Percentiles rank a stretch among this genome's conserved stretches.
Evolutionary conservation across 2,329 filamentous ascomycete species (phyloP).

Genomic region (Moelleriella libera): DNA sequence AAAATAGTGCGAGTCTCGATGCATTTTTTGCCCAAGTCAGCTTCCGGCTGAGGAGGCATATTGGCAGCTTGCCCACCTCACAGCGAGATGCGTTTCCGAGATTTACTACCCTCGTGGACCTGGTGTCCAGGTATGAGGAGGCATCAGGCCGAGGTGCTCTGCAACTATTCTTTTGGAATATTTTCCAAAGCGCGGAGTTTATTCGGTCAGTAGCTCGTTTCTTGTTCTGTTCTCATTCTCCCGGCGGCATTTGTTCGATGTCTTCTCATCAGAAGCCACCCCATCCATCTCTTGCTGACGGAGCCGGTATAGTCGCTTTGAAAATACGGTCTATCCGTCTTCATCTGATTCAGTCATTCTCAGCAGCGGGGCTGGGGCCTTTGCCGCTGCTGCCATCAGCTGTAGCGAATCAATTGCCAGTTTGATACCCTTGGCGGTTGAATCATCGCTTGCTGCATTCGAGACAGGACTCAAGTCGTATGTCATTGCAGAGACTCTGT

Average conservation of each 20-base stretch:
- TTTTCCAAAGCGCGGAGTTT: slow-evolving; percentile 12
- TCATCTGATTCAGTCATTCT: slow-evolving; percentile 8
- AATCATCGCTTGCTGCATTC: slow-evolving; percentile 8
- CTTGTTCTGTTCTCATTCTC: background rate
- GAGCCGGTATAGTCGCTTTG: slow-evolving; percentile 1
- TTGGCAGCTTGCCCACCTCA: slow-evolving; percentile 6
- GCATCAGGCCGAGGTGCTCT: slow-evolving; percentile 8
- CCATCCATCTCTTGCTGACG: too few relatives aligned
- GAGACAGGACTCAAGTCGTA: slow-evolving; percentile 10
- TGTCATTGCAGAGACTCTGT: background rate
- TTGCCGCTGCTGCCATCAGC: slow-evolving; percentile 12
- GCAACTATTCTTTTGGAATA: slow-evolving; percentile 9
- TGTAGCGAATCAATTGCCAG: slow-evolving; percentile 10
- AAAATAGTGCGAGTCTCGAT: slow-evolving; percentile 9
- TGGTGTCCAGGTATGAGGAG: slow-evolving; percentile 9
- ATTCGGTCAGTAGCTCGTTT: slow-evolving; percentile 7
- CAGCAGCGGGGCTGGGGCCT: slow-evolving; percentile 12
- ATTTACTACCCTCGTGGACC: slow-evolving; percentile 13
- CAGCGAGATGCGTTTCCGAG: slow-evolving; percentile 11
- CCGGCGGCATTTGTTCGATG: background rate
- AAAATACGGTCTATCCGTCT: slow-evolving; percentile 8
- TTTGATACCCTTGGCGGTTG: slow-evolving; percentile 8
- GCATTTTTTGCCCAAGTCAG: slow-evolving; percentile 12
- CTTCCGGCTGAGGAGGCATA: slow-evolving; percentile 9
- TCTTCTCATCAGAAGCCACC: background rate